These are phyloP conservation scores for Talaromyces trachyspermus DNA, from an alignment of 495 filamentous ascomycete genomes.

Conservation along the genomic window DNA sequence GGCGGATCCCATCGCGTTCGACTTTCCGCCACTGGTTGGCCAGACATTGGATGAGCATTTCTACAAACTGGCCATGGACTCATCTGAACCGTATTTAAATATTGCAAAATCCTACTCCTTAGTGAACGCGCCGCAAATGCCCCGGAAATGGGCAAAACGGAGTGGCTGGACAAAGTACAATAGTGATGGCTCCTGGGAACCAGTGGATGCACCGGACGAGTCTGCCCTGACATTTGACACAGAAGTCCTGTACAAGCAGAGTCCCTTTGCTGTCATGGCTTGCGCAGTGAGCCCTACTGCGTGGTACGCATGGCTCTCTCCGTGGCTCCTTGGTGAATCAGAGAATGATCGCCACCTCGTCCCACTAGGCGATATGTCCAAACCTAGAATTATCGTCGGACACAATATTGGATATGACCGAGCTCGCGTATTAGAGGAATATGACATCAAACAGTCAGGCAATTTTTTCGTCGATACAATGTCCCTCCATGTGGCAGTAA, in stretches of 20 bases:
- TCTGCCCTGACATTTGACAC: constrained; percentile 87
- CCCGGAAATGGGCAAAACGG: constrained; percentile 67
- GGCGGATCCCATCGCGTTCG: constrained; percentile 69
- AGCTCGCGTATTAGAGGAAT: constrained; percentile 83
- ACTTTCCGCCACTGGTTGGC: constrained; percentile 75
- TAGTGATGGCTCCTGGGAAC: constrained; percentile 59
- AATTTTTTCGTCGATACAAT: constrained; percentile 96
- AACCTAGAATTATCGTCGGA: constrained; percentile 72
- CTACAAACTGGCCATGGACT: constrained; percentile 78
- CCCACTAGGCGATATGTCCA: constrained; percentile 67
- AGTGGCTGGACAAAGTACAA: constrained; percentile 96
- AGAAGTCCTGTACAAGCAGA: constrained; percentile 93
- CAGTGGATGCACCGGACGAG: constrained; percentile 69
- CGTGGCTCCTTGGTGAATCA: constrained; percentile 84
- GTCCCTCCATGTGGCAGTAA: constrained; percentile 95
- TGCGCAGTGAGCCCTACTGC: constrained; percentile 78
- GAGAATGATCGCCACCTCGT: constrained; percentile 73
- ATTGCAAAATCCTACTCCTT: constrained; percentile 66
- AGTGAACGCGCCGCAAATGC: constrained; percentile 60
- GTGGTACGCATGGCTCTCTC: constrained; percentile 97
- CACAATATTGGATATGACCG: constrained; percentile 97
- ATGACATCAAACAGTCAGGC: constrained; percentile 68
- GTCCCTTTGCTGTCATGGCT: constrained; percentile 90
- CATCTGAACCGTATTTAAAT: constrained; percentile 77
- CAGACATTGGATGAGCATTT: constrained; percentile 90